phyloP scores from a whole-genome alignment of 2,329 filamentous ascomycete genomes.

The Penicillium vulpinum region DNA sequence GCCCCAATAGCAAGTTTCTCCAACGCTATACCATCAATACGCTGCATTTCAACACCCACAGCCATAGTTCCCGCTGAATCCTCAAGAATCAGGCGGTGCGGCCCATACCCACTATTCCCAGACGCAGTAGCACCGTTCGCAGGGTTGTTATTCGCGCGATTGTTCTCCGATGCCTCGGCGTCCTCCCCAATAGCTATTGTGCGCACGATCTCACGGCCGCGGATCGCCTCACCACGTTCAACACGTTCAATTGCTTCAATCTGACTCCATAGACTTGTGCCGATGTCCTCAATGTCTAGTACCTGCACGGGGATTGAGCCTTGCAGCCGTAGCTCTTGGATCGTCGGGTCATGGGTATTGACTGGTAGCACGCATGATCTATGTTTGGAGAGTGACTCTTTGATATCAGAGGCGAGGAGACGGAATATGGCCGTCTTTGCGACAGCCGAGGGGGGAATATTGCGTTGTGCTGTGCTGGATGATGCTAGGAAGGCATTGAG shows the following conservation, averaged over 20 bases:
- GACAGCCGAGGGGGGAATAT: conserved; percentile 67
- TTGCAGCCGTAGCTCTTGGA: conserved; percentile 58
- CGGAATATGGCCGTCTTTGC: conserved; percentile 79
- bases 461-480: conserved; percentile 52
- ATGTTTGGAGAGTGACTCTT: conserved; percentile 56
- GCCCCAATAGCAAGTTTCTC: conserved; percentile 67
- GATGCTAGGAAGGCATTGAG: conserved; percentile 62
- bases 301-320: conserved; percentile 75
- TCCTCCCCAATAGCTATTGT: conserved; percentile 59
- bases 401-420: conserved; percentile 75
- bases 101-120: conserved; percentile 46
- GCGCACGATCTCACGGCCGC: conserved; percentile 78
- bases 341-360: conserved; percentile 55
- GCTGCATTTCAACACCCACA: conserved; percentile 70
- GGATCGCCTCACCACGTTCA: conserved; percentile 52
- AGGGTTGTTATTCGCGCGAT: conserved; percentile 12
- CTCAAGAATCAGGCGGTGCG: conserved; percentile 80
- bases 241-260: conserved; percentile 67
- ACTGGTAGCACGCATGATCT: conserved; percentile 54
- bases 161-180: conserved; percentile 36
- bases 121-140: conserved; percentile 10
- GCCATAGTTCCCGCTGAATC: conserved; percentile 70
- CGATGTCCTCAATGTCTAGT: conserved; percentile 81
- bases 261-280: conserved; percentile 79
- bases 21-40: conserved; percentile 65